A percentile compares a stretch with the other conserved stretches of the same genome.
Evolutionary conservation across 2,329 filamentous ascomycete species (phyloP).

Genomic region (Thermomyces lanuginosus): DNA sequence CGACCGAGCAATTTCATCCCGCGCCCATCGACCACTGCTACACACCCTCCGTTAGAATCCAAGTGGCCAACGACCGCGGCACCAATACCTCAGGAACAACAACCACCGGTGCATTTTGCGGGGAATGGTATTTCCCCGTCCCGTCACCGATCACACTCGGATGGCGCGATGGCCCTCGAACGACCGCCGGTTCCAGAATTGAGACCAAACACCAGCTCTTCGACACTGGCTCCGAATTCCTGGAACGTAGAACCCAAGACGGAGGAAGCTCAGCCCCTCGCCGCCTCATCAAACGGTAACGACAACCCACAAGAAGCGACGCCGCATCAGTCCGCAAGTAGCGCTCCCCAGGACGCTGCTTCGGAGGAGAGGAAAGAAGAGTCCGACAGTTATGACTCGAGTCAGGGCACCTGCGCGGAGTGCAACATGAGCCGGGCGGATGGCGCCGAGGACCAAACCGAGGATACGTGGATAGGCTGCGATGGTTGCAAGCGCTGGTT

Average conservation of each 20-base stretch:
- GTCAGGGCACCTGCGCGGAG: conserved; percentile 37
- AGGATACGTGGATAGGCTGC: conserved; percentile 47
- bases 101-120: conserved; percentile 6
- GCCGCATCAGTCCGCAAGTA: conserved; percentile 1
- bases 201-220: conserved; percentile 24
- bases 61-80: conserved; percentile 11
- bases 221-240: conserved; percentile 17
- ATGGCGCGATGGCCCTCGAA: conserved; percentile 24
- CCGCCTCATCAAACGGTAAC: not conserved
- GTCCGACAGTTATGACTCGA: conserved; percentile 12
- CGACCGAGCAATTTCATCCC: conserved; percentile 22
- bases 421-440: conserved; percentile 41
- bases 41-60: conserved; percentile 16
- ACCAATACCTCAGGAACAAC: conserved; percentile 8
- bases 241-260: conserved; percentile 18
- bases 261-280: conserved; percentile 6
- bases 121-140: conserved; percentile 14
- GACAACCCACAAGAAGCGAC: no score
- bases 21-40: conserved; percentile 11
- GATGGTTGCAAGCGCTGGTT: conserved; percentile 55
- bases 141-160: conserved; percentile 26
- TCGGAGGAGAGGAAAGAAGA: conserved; percentile 14
- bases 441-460: conserved; percentile 36
- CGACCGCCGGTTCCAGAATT: conserved; percentile 20
- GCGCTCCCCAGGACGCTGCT: conserved; percentile 2